Evolutionary conservation across 2,329 filamentous ascomycete genomes (phyloP).

Genomic region (Albophoma yamanashiensis): DNA sequence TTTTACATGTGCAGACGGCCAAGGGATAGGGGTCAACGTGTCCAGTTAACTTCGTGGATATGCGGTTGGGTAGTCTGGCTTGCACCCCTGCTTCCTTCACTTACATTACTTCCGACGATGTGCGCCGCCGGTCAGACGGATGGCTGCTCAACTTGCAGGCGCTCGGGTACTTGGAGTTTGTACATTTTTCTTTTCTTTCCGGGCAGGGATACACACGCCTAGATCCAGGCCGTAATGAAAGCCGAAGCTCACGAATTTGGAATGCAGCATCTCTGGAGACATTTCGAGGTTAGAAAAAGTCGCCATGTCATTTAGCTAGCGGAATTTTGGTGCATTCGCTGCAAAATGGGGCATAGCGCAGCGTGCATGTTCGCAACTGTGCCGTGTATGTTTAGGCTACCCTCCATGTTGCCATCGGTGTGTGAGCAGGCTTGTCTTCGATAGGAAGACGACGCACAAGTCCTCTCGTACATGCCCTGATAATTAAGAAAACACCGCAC

Average conservation of each 20-base stretch:
- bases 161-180: neutral
- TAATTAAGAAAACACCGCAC: too few relatives aligned
- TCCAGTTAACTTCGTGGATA: neutral
- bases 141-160: neutral
- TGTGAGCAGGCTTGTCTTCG: too few relatives aligned
- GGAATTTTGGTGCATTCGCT: too few relatives aligned
- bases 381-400: too few relatives aligned
- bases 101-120: neutral
- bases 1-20: constrained; percentile 4
- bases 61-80: neutral
- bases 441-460: too few relatives aligned
- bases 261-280: neutral
- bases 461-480: too few relatives aligned
- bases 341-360: too few relatives aligned
- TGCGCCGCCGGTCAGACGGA: neutral
- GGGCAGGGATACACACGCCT: too few relatives aligned
- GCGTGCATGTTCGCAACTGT: too few relatives aligned
- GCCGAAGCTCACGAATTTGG: neutral
- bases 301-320: neutral
- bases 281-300: neutral
- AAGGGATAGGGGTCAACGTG: neutral
- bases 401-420: too few relatives aligned
- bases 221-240: neutral
- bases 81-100: neutral
- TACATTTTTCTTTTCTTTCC: neutral